Conservation (phyloP, 2,329 filamentous ascomycete species). For the Westerdykella sp. region DNA sequence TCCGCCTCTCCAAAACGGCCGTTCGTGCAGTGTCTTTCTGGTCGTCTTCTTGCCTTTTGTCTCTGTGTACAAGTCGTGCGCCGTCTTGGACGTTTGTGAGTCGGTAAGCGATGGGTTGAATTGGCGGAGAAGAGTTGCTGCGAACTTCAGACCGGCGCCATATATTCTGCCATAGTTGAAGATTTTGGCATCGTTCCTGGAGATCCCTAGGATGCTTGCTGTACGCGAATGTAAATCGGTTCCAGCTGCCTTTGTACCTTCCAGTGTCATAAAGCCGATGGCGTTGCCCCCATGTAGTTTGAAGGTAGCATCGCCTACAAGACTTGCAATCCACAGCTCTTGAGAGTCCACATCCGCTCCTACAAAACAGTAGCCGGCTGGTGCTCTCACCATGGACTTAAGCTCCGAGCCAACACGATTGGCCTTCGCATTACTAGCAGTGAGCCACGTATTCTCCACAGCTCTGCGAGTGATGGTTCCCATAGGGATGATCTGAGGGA, state of each 20-base stretch:
- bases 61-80: constrained; percentile 72
- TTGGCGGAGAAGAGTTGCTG: constrained; percentile 79
- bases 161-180: constrained; percentile 99
- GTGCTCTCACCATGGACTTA: constrained; percentile 93
- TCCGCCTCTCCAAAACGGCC: constrained; percentile 87
- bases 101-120: constrained; percentile 87
- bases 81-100: constrained; percentile 66
- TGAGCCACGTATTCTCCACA: constrained; percentile 97
- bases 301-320: constrained; percentile 92
- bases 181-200: constrained; percentile 89
- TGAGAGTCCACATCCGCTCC: constrained; percentile 96
- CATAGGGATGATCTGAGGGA: constrained; percentile 97
- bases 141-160: constrained; percentile 93
- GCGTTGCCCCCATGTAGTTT: constrained; percentile 93
- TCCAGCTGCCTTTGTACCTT: constrained; percentile 88
- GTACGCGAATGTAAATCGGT: constrained; percentile 94
- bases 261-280: constrained; percentile 97
- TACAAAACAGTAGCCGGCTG: constrained; percentile 85
- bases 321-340: constrained; percentile 95
- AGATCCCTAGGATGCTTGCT: constrained; percentile 85
- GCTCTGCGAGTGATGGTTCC: constrained; percentile 90
- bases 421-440: constrained; percentile 91
- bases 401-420: constrained; percentile 95
- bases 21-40: constrained; percentile 63
- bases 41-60: constrained; percentile 88